A percentile compares a stretch with the other conserved stretches of the same genome.
These are phyloP conservation scores for Aspergillus haitiensis DNA, from an alignment of 495 filamentous ascomycete genomes.

Conservation along the genomic window DNA sequence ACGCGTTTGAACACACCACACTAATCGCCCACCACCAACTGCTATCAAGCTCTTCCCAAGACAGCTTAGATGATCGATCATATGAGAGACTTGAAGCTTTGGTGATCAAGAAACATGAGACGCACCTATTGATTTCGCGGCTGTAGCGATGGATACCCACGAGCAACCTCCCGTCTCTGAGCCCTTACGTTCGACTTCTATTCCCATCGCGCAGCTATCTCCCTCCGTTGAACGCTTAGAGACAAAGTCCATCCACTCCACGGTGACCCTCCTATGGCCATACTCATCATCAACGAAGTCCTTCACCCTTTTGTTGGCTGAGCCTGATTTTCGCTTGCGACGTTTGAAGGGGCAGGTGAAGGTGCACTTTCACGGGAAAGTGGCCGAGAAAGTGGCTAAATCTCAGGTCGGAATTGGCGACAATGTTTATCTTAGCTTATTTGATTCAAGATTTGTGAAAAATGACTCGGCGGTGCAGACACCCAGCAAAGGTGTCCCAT, in stretches of 20 bases:
- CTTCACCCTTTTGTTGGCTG: conserved; percentile 75
- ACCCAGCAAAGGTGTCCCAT: conserved; percentile 69
- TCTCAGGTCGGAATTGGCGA: conserved; percentile 74
- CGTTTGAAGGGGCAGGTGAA: conserved; percentile 78
- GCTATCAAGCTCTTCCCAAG: background rate
- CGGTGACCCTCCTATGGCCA: conserved; percentile 87
- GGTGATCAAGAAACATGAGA: conserved; percentile 24
- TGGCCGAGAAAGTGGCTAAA: conserved; percentile 67
- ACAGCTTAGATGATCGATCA: background rate
- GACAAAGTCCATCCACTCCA: conserved; percentile 54
- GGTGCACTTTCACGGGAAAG: conserved; percentile 68
- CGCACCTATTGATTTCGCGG: conserved; percentile 16
- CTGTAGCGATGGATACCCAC: conserved; percentile 38
- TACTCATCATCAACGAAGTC: conserved; percentile 74
- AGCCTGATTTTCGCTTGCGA: conserved; percentile 84
- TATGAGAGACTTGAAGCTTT: conserved; percentile 9
- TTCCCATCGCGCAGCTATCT: conserved; percentile 67
- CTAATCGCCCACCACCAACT: conserved; percentile 1
- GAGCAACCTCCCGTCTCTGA: conserved; percentile 28
- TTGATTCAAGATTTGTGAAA: conserved; percentile 59
- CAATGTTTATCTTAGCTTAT: conserved; percentile 65
- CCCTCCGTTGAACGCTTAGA: conserved; percentile 47
- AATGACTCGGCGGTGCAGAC: conserved; percentile 50
- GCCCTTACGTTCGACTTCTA: conserved; percentile 33
- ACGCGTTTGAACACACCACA: conserved; percentile 5